These are phyloP conservation scores for Ceratocystis variospora DNA, from an alignment of 2,329 filamentous ascomycete genomes.

Conservation along the genomic window DNA sequence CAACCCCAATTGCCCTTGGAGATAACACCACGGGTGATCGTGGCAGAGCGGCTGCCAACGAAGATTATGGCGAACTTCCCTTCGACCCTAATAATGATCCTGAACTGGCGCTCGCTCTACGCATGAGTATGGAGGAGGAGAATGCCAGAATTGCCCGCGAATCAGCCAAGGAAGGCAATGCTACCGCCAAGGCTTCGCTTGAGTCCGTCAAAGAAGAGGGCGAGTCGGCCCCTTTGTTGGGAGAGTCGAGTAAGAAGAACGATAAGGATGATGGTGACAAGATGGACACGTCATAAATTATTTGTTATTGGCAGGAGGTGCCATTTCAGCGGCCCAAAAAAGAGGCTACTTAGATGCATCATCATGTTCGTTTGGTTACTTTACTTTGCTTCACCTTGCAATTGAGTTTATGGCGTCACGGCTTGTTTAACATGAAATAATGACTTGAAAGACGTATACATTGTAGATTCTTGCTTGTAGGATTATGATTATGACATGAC, in stretches of 20 bases:
- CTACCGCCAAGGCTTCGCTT: conserved; percentile 57
- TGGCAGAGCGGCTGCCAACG: conserved; percentile 44
- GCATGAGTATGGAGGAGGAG: conserved; percentile 98
- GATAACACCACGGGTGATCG: conserved; percentile 46
- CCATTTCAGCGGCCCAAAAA: background rate
- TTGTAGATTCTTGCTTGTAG: background rate
- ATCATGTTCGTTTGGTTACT: conserved; percentile 4
- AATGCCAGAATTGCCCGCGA: conserved; percentile 72
- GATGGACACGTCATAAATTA: conserved; percentile 71
- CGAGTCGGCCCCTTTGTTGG: conserved; percentile 37
- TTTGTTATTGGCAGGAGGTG: conserved; percentile 18
- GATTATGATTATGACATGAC: background rate
- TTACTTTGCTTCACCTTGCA: conserved; percentile 14
- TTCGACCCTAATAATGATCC: conserved; percentile 87
- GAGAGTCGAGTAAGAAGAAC: conserved; percentile 29
- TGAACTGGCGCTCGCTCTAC: conserved; percentile 80
- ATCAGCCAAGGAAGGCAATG: conserved; percentile 43
- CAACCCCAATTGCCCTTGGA: conserved; percentile 78
- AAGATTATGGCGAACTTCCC: conserved; percentile 45
- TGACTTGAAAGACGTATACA: background rate
- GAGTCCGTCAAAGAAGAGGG: conserved; percentile 72
- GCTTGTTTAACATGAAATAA: conserved; percentile 8
- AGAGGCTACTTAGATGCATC: conserved; percentile 2
- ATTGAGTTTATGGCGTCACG: conserved; percentile 12
- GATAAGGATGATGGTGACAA: conserved; percentile 50